Base-by-base conservation (phyloP, 352 stramenopile genomes). In the Blastocystis sp. region DNA sequence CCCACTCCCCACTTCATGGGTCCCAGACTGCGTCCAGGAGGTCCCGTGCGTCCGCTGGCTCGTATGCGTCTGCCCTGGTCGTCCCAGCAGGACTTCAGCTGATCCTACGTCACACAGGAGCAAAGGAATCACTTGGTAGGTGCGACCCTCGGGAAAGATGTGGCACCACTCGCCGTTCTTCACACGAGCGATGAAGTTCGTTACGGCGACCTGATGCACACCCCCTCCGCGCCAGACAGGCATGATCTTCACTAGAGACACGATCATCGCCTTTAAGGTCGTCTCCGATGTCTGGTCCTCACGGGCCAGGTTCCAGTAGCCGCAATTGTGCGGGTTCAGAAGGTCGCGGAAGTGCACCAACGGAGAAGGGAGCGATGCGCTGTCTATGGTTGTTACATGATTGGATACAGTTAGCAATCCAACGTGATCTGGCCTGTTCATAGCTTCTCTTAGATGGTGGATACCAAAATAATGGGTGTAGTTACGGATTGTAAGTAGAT, bases 1-100 rank as follows among this genome's bases (percentile, higher is more conserved):
- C 76, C 76, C 37, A 87, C 76, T 11, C 76, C 76, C 76, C 76
- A 87, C 34, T 87, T 87, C 63, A 87, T 76, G 23, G 76, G 76
- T 45, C 76, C 76, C 15, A 87, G 47, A 76, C 43, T 50, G 23
- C 76, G 59, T 20, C 53, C 53, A 23, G 76, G 76, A 55, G 76
- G 76, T 5, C 29, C 76, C 11, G 59, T 87, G 47, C 76, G 59
- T 13, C 76, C 76, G 47, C 59, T 76, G 23, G 59, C 63, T n/a
- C 59, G 63, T 43, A 76, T 73, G 13, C 59, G 63, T n/a, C 76
- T 29, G 34, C 53, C 47, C 34, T 87, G 34, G 18, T 26, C 43
- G 76, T 87, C 54, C 41, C 76, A 50, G 43, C 59, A 73, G 3
- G 63, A 76, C 43, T 87, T 76, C 39, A 76, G 29, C 23, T 87